These are phyloP conservation scores for Zygnema cylindricum DNA, from an alignment of 139 green algal species.

Conservation along the genomic window DNA sequence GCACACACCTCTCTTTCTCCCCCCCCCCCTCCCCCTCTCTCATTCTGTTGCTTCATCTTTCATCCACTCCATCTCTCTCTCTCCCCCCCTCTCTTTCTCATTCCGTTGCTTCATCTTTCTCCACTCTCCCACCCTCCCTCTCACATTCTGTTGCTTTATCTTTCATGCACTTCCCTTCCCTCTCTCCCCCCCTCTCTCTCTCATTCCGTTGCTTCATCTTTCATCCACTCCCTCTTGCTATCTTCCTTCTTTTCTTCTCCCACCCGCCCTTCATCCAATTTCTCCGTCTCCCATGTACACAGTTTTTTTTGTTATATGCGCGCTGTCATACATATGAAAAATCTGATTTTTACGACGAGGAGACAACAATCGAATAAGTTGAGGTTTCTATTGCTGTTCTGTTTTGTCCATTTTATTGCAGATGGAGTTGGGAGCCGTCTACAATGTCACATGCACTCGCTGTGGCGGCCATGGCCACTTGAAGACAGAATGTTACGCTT, in stretches of 20 bases:
- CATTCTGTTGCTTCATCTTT: not conserved
- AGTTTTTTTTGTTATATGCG: too few species aligned
- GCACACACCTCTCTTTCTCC: not conserved
- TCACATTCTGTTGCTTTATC: not conserved
- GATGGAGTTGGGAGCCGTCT: conserved; percentile 52
- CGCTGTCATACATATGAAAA: not conserved
- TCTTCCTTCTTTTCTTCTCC: not conserved
- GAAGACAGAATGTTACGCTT: conserved; percentile 54
- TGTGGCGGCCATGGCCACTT: conserved; percentile 57
- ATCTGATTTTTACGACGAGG: not conserved
- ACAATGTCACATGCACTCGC: conserved; percentile 54
- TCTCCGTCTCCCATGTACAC: not conserved
- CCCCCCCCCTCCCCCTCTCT: not conserved
- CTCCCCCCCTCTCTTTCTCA: not conserved
- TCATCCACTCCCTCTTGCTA: not conserved
- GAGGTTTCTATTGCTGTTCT: not conserved
- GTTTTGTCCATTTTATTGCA: not conserved
- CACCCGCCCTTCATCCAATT: too few species aligned
- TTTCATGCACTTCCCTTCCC: not conserved
- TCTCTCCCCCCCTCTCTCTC: not conserved
- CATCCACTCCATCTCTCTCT: not conserved
- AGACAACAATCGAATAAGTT: not conserved
- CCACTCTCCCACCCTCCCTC: not conserved
- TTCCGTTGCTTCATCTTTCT: not conserved
- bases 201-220: not conserved